Evolutionary conservation across 2,329 filamentous ascomycete genomes (phyloP).

Genomic region (Cladobotryum protrusum): DNA sequence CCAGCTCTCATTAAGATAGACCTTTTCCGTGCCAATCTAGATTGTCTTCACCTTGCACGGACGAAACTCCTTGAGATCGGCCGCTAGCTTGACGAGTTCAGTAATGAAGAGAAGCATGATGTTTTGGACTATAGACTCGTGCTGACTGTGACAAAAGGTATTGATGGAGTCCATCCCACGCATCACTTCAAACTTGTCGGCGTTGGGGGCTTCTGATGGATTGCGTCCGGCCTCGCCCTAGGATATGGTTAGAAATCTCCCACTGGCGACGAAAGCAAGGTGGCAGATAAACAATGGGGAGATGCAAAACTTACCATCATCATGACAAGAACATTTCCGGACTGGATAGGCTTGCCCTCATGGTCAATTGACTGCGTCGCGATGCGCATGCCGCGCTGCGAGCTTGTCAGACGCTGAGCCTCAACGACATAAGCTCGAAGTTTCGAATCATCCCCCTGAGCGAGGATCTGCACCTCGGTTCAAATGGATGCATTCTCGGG

Average conservation of each 20-base stretch:
- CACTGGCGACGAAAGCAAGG: neutral
- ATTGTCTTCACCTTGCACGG: conserved; percentile 41
- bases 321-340: conserved; percentile 35
- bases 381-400: conserved; percentile 33
- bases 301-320: conserved; percentile 35
- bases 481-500: conserved; percentile 35
- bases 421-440: conserved; percentile 34
- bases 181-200: conserved; percentile 36
- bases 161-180: conserved; percentile 35
- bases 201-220: conserved; percentile 29
- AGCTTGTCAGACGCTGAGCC: conserved; percentile 34
- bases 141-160: conserved; percentile 40
- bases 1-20: conserved; percentile 43
- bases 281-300: too few species aligned
- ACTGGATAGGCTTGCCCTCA: conserved; percentile 32
- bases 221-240: conserved; percentile 34
- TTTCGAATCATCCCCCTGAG: conserved; percentile 28
- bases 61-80: conserved; percentile 38
- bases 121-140: conserved; percentile 39
- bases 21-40: conserved; percentile 31
- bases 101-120: conserved; percentile 35
- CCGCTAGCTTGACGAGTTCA: conserved; percentile 36
- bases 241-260: conserved; percentile 10
- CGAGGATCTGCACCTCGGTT: conserved; percentile 35
- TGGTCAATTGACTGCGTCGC: conserved; percentile 28